Evolutionary conservation across 768 basidiomycete genomes (phyloP).

Genomic region (Tylopilus plumbeoviolaceoides): DNA sequence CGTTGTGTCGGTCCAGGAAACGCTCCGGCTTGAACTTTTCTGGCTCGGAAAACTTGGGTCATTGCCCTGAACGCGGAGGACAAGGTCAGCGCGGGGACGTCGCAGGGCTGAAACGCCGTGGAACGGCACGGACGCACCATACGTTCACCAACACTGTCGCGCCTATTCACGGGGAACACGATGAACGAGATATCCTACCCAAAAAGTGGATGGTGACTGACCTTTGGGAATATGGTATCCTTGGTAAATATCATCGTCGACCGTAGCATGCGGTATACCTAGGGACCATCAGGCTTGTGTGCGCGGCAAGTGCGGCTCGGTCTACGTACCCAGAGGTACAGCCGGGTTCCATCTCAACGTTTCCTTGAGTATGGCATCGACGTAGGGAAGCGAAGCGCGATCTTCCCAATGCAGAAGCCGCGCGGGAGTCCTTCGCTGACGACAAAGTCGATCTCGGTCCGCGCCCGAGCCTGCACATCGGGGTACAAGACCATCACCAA

Average conservation of each 20-base stretch:
- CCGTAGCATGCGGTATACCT: constrained; percentile 32
- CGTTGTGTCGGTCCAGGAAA: constrained; percentile 16
- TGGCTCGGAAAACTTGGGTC: constrained; percentile 37
- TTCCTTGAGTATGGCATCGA: constrained; percentile 22
- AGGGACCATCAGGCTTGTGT: background rate
- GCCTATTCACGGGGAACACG: constrained; percentile 2
- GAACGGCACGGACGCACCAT: constrained; percentile 7
- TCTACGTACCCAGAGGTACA: constrained; percentile 9
- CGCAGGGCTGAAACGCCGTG: background rate
- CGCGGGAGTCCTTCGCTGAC: constrained; percentile 17
- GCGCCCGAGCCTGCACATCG: constrained; percentile 20
- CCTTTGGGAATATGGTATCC: constrained; percentile 52
- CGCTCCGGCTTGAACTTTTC: constrained; percentile 37
- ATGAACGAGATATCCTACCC: background rate
- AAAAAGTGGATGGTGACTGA: constrained; percentile 12
- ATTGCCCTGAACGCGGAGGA: constrained; percentile 26
- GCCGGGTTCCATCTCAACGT: constrained; percentile 24
- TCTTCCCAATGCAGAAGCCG: constrained; percentile 23
- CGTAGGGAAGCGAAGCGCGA: constrained; percentile 16
- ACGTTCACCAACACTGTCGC: constrained; percentile 20
- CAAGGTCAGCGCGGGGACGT: background rate
- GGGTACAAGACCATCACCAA: constrained; percentile 26
- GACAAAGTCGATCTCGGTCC: constrained; percentile 17
- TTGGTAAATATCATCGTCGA: constrained; percentile 39
- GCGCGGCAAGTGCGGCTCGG: background rate